These are phyloP conservation scores for Rhizopogon roseolus DNA, from an alignment of 768 basidiomycete species.

Conservation along the genomic window DNA sequence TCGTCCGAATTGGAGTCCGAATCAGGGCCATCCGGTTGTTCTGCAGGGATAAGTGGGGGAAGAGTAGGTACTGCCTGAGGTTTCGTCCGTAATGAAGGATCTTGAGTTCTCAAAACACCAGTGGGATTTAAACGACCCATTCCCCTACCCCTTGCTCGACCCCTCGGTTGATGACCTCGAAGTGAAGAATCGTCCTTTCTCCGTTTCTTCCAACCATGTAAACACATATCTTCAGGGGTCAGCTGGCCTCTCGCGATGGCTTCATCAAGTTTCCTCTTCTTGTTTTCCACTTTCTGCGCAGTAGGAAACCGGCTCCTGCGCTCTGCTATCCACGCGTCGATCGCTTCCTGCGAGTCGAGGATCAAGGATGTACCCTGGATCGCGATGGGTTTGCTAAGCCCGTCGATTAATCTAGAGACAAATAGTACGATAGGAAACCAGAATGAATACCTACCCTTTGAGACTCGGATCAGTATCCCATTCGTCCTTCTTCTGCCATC, in stretches of 20 bases:
- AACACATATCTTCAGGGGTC: conserved; percentile 38
- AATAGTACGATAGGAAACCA: neutral
- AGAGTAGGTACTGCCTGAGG: neutral
- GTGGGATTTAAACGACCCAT: conserved; percentile 15
- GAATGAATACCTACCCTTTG: conserved; percentile 51
- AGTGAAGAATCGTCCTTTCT: conserved; percentile 23
- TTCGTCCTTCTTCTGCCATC: conserved; percentile 58
- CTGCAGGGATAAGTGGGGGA: neutral
- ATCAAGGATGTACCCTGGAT: conserved; percentile 77
- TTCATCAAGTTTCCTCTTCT: conserved; percentile 74
- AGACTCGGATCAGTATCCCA: conserved; percentile 85
- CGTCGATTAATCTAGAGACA: neutral
- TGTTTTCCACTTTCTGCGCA: conserved; percentile 63
- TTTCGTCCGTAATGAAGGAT: neutral
- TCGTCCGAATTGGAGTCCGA: conserved; percentile 33
- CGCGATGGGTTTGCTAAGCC: conserved; percentile 56
- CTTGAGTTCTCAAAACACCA: neutral
- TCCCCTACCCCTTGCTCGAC: conserved; percentile 26
- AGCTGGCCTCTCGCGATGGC: conserved; percentile 80
- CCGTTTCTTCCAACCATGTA: conserved; percentile 39
- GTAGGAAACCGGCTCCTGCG: conserved; percentile 86
- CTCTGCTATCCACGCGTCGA: conserved; percentile 85
- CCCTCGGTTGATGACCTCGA: conserved; percentile 4
- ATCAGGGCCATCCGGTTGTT: conserved; percentile 9
- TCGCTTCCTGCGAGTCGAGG: conserved; percentile 76